Conservation (phyloP, 345 rosid species). For the Diplotaxis tenuifolia region DNA sequence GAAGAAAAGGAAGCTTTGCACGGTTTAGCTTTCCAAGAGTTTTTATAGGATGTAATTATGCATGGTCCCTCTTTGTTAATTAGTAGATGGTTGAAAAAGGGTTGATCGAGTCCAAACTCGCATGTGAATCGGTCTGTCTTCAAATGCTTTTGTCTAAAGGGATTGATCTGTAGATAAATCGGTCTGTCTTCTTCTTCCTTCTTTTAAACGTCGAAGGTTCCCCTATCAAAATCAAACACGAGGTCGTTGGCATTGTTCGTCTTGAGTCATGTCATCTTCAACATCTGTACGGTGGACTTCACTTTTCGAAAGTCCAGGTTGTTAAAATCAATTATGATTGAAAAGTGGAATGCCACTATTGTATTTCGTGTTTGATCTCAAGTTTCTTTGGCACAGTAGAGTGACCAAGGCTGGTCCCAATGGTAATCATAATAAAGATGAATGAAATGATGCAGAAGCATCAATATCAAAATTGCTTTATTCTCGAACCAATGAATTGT, state of each 20-base stretch:
- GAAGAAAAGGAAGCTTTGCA: conserved; percentile 35
- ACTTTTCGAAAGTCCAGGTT: background rate
- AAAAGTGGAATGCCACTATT: background rate
- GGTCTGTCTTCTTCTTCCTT: background rate
- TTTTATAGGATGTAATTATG: conserved; percentile 18
- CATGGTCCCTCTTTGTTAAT: conserved; percentile 20
- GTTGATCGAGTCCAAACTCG: conserved; percentile 20
- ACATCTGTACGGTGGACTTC: conserved; percentile 14
- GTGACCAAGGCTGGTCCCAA: background rate
- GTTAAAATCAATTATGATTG: background rate
- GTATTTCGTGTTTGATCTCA: background rate
- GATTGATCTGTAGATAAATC: conserved; percentile 9
- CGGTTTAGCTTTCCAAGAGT: conserved; percentile 30
- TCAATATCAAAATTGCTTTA: conserved; percentile 35
- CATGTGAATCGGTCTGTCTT: conserved; percentile 32
- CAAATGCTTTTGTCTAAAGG: conserved; percentile 27
- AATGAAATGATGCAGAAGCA: conserved; percentile 2
- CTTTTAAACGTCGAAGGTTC: conserved; percentile 14
- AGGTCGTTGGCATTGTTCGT: conserved; percentile 37
- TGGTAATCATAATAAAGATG: background rate
- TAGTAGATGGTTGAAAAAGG: conserved; percentile 16
- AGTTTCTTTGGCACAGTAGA: background rate
- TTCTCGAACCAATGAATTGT: conserved; percentile 23
- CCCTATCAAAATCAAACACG: conserved; percentile 23
- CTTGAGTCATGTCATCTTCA: conserved; percentile 31